Conservation (phyloP, 257 asterid species). For the Capsicum pubescens region DNA sequence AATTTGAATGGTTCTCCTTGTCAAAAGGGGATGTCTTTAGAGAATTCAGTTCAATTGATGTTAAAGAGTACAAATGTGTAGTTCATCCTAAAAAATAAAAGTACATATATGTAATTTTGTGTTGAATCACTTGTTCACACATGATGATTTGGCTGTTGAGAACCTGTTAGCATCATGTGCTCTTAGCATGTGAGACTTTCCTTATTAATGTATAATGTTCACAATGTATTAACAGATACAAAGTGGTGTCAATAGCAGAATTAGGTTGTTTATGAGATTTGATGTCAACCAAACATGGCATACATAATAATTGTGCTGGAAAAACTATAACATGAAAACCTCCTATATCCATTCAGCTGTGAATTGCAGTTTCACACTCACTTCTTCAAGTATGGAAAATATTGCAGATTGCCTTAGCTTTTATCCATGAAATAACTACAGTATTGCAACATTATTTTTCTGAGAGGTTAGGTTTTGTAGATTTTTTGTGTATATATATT, state of each 20-base stretch:
- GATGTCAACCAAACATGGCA: background rate
- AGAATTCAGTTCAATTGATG: background rate
- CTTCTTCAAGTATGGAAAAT: background rate
- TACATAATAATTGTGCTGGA: background rate
- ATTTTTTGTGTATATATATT: background rate
- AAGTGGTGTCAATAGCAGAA: background rate
- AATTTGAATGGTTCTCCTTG: conserved; percentile 16
- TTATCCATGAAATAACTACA: conserved; percentile 3
- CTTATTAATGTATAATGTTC: background rate
- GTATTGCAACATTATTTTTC: background rate
- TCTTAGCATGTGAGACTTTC: conserved; percentile 16
- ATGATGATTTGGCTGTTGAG: conserved; percentile 2
- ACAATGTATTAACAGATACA: background rate
- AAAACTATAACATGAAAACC: background rate
- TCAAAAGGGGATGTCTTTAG: background rate
- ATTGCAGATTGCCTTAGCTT: background rate
- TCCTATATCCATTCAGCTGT: background rate
- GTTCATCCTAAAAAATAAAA: background rate
- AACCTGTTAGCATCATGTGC: background rate
- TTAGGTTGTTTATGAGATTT: background rate
- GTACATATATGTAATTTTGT: background rate
- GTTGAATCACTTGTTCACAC: background rate
- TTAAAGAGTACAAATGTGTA: background rate
- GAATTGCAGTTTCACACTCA: background rate
- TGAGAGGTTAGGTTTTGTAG: conserved; percentile 4